Conservation (phyloP, 345 rosid species). For the Syzygium aqueum region DNA sequence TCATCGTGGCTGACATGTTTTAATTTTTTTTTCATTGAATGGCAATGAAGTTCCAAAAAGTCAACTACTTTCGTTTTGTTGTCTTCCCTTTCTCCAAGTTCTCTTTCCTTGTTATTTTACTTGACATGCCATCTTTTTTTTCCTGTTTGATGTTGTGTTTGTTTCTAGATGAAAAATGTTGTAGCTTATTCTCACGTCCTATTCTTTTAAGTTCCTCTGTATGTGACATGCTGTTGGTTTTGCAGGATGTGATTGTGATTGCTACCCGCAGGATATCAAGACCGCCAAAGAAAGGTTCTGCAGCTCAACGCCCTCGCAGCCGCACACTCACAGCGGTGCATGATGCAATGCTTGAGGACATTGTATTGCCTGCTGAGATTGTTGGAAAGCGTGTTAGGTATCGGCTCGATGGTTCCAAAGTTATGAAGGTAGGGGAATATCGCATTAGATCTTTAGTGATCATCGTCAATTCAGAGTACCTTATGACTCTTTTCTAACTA, state of each 20-base stretch:
- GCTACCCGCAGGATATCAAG: slow-evolving; percentile 73
- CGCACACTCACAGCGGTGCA: slow-evolving; percentile 79
- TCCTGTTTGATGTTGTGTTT: neutral
- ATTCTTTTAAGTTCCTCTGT: neutral
- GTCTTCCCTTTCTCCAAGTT: neutral
- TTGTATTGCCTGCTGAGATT: slow-evolving; percentile 88
- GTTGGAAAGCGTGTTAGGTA: slow-evolving; percentile 82
- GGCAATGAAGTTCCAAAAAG: neutral
- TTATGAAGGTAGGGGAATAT: slow-evolving; percentile 48
- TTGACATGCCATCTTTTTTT: neutral
- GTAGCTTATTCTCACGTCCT: neutral
- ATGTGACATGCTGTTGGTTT: neutral
- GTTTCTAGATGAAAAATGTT: neutral
- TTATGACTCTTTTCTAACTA: neutral
- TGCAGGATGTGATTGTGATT: slow-evolving; percentile 67
- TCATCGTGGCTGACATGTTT: neutral
- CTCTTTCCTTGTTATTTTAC: neutral
- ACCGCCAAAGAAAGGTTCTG: slow-evolving; percentile 94
- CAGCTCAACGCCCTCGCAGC: slow-evolving; percentile 81
- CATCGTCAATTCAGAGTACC: neutral
- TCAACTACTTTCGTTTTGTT: neutral
- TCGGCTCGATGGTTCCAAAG: slow-evolving; percentile 73
- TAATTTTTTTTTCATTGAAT: neutral
- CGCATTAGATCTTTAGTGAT: neutral
- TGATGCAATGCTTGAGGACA: slow-evolving; percentile 80